A percentile compares a stretch with the other conserved stretches of the same genome.
phyloP scores from a whole-genome alignment of 2,329 filamentous ascomycete genomes.

The Thelonectria blattea region DNA sequence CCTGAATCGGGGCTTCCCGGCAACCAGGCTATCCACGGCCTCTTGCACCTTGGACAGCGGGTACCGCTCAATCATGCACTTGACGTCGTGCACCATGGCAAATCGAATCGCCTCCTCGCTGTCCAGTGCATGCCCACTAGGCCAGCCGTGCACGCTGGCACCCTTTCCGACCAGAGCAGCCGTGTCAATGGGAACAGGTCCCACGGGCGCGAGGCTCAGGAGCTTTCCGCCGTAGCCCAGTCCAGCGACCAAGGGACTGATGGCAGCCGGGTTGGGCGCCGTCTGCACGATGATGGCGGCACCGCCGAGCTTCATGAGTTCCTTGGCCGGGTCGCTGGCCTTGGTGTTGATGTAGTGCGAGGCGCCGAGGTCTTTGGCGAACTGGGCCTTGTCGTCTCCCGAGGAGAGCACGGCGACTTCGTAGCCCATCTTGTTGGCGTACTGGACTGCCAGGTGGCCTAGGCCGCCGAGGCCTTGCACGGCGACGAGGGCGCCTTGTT shows the following conservation, averaged over 20 bases:
- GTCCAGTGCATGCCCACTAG: constrained; percentile 68
- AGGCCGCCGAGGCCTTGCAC: constrained; percentile 76
- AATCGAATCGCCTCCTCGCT: constrained; percentile 72
- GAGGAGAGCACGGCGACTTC: constrained; percentile 72
- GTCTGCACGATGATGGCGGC: constrained; percentile 68
- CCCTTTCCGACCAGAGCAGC: constrained; percentile 54
- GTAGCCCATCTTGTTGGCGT: constrained; percentile 77
- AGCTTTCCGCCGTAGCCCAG: constrained; percentile 63
- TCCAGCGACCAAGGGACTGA: constrained; percentile 59
- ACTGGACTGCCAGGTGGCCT: constrained; percentile 80
- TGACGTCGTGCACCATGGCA: constrained; percentile 64
- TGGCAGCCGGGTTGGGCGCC: constrained; percentile 63
- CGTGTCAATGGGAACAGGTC: constrained; percentile 52
- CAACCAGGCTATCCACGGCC: constrained; percentile 50
- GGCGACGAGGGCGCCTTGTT: constrained; percentile 60
- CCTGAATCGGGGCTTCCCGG: constrained; percentile 53
- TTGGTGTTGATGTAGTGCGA: constrained; percentile 58
- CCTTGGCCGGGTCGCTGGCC: constrained; percentile 53
- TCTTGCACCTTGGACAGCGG: constrained; percentile 57
- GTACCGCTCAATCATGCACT: constrained; percentile 70
- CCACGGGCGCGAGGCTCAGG: constrained; percentile 62
- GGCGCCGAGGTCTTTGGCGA: constrained; percentile 59
- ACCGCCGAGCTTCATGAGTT: constrained; percentile 63
- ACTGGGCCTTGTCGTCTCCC: constrained; percentile 69
- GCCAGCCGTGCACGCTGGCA: constrained; percentile 66